A percentile compares a stretch with the other conserved stretches of the same genome.
Conservation (phyloP, 805 yeast species). For the Saturnispora kantuleensis region DNA sequence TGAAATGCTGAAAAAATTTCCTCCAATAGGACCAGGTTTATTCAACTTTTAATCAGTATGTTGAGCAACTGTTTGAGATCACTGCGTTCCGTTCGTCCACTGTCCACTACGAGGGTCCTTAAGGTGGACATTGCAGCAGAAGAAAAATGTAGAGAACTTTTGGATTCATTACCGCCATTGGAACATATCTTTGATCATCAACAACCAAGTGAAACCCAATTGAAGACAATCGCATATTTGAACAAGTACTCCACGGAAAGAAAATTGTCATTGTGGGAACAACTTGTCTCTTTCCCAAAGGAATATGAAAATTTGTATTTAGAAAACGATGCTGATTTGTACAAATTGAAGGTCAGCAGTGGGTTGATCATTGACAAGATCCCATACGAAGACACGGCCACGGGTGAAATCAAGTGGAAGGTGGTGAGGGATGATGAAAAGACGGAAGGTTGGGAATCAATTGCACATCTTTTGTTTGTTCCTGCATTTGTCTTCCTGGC, state of each 20-base stretch:
- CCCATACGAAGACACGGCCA: slow-evolving; percentile 69
- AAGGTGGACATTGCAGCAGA: slow-evolving; percentile 28
- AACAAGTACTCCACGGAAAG: slow-evolving; percentile 49
- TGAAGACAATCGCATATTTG: slow-evolving; percentile 62
- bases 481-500: slow-evolving; percentile 57
- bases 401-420: slow-evolving; percentile 74
- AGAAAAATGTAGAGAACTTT: slow-evolving; percentile 49
- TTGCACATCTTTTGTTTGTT: slow-evolving; percentile 60
- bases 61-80: too few species aligned
- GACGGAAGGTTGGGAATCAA: slow-evolving; percentile 79
- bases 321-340: slow-evolving; percentile 53
- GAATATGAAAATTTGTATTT: slow-evolving; percentile 44
- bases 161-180: slow-evolving; percentile 55
- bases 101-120: neutral
- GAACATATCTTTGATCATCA: slow-evolving; percentile 60
- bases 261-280: slow-evolving; percentile 40
- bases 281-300: slow-evolving; percentile 35
- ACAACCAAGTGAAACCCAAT: slow-evolving; percentile 65
- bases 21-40: too few species aligned
- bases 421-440: slow-evolving; percentile 57
- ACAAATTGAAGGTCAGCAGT: slow-evolving; percentile 44
- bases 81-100: neutral
- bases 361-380: slow-evolving; percentile 71
- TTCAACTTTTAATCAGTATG: too few species aligned
- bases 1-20: too few species aligned